Base-by-base conservation (phyloP, 2,329 filamentous ascomycete species). In the Sporothrix brasiliensis region DNA sequence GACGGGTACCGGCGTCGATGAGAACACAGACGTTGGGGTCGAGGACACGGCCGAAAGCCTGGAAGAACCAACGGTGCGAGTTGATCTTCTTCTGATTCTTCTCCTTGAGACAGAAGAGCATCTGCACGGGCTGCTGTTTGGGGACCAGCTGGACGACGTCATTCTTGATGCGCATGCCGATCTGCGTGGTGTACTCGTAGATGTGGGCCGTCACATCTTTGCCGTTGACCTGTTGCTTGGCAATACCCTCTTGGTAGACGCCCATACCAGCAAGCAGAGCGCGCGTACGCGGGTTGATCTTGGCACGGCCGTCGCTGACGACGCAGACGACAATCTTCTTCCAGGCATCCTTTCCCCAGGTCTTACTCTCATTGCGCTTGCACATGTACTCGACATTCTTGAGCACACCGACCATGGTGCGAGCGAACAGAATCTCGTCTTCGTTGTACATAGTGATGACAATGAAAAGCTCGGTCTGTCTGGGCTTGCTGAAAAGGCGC, bases 61-160 rank as follows among this genome's bases (percentile, higher is more conserved):
- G 91, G 86, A 99, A 99, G 83, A 99, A 98, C 95, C 95, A 99
- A 79, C 95, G 86, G 80, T 99, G 95, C 0, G 95, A 98, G 79
- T 99, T 99, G 87, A 99, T 99, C 86, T 99, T 99, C 85, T 99
- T 99, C 83, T 97, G 94, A 79, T 99, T 99, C 87, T 97, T 98
- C 79, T 99, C 95, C 84, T 99, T 99, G 72, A 99, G 81, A 79
- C 95, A 99, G 84, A 99, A 99, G 4, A 99, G 88, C 83, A 99
- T 91, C 82, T 99, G 95, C 2, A 99, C 92, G 0, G 95, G 94
- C 73, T 95, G 93, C 72, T 91, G 91, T 77, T 93, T 92, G 61
- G 91, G 90, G 73, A 95, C 92, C 66, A 98, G 85, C 63, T 90
- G 86, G 10, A 98, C 94, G 54, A 97, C 87, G 72, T 91, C 91